These are phyloP conservation scores for Picochlorum sp. DNA, from an alignment of 139 green algal species.

Conservation along the genomic window DNA sequence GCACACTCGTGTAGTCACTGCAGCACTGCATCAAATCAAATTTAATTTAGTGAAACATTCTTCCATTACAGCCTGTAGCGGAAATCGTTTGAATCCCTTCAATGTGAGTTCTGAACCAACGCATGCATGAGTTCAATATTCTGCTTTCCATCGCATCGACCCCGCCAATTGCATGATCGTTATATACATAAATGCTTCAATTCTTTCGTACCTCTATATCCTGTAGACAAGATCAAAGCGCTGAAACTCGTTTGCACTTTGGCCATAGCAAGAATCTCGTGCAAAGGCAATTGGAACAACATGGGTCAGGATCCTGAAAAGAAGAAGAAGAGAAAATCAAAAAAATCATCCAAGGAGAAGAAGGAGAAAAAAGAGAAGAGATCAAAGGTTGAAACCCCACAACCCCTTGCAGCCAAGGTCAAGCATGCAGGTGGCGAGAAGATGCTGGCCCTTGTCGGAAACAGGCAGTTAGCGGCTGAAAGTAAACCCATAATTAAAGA, in stretches of 20 bases:
- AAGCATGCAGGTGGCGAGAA: conserved; percentile 12
- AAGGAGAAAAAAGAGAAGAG: conserved; percentile 19
- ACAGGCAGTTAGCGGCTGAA: conserved; percentile 34
- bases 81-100: too few species aligned
- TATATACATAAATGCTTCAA: too few species aligned
- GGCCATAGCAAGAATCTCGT: neutral
- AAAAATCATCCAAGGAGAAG: conserved; percentile 6
- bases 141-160: too few species aligned
- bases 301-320: conserved; percentile 8
- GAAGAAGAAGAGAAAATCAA: neutral
- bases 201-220: too few species aligned
- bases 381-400: conserved; percentile 3
- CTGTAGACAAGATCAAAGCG: neutral
- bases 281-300: conserved; percentile 17
- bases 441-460: conserved; percentile 43
- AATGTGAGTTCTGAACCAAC: too few species aligned
- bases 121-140: too few species aligned
- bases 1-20: too few species aligned
- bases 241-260: neutral
- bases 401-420: neutral
- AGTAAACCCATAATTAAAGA: conserved; percentile 45
- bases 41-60: too few species aligned
- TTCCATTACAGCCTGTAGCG: too few species aligned
- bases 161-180: too few species aligned
- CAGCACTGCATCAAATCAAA: too few species aligned